A percentile compares a stretch with the other conserved stretches of the same genome.
Conservation (phyloP, 768 basidiomycete genomes). For the Collybia nuda region DNA sequence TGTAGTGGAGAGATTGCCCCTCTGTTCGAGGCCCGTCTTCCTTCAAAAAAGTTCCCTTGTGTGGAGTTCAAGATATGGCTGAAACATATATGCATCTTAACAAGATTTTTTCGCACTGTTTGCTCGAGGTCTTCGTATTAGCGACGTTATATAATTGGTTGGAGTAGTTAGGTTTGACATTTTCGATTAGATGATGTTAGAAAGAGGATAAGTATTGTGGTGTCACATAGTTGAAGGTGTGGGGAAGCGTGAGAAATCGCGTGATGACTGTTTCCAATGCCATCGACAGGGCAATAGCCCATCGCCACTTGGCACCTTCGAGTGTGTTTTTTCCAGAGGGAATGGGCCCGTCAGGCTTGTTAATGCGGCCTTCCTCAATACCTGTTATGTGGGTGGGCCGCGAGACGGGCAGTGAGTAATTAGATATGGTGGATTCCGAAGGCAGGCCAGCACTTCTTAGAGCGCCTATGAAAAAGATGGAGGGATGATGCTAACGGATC, state of each 20-base stretch:
- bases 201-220: constrained; percentile 7
- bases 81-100: too few species aligned
- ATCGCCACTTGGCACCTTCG: constrained; percentile 13
- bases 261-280: background rate
- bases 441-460: background rate
- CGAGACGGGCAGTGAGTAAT: constrained; percentile 1
- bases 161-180: too few species aligned
- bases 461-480: constrained; percentile 9
- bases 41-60: too few species aligned
- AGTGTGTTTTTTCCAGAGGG: constrained; percentile 17
- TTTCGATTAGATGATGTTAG: too few species aligned
- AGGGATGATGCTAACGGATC: constrained; percentile 9
- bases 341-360: constrained; percentile 22
- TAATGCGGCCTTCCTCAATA: constrained; percentile 18
- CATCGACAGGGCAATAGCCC: constrained; percentile 2
- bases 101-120: too few species aligned
- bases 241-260: constrained; percentile 2
- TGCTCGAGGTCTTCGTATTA: too few species aligned
- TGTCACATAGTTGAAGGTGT: too few species aligned
- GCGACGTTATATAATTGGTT: too few species aligned
- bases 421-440: background rate
- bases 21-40: too few species aligned
- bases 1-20: too few species aligned
- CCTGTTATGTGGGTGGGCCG: constrained; percentile 12
- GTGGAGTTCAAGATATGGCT: too few species aligned